Base-by-base conservation (phyloP, 805 yeast species). In the Blastobotrys parvus region DNA sequence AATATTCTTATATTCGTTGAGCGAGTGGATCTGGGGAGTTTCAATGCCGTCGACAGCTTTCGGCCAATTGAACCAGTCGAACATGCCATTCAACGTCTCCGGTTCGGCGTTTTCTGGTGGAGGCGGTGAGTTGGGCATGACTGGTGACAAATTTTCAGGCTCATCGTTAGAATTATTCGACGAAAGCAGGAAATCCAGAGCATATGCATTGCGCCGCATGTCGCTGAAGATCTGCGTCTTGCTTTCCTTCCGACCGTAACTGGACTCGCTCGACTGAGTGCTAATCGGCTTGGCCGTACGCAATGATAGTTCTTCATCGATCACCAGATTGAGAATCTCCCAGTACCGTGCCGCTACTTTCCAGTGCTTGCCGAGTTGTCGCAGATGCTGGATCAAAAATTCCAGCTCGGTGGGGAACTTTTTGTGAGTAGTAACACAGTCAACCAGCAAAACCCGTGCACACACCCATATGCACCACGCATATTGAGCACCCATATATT, bases 381-480 rank as follows among this genome's bases (percentile, higher is more conserved):
- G 41, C 10, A 55, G 44, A 4, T 48, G 41, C 25, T 42, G 22
- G 19, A 55, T 45, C 15, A 55, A 40, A 6, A 45, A 30, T 16
- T 54, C 50, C 23, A 55, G 41, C 23, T 54, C 55, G n/a, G 44
- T 48, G 15, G 56, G 49, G 21, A 54, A 39, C 42, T 45, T 39
- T 16, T 45, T 47, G 18, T 44, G 42, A 8, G 38, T 34, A 21
- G 54, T 49, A 11, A 54, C 56, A 38, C 54, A 45, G 45, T 55
- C 56, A 18, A 55, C 59, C 22, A 55, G 45, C 2, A 53, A 36
- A 10, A 55, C 43, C 35, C 59, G 39, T 3, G 57, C 54, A 3
- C 58, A 51, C 2, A 55, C 59, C 58, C 58, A 55, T 15, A 55
- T 29, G 6, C 48, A 44, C 49, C 52, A 55, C 1, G 59, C 59